Percentiles rank a stretch among this genome's conserved stretches.
These are phyloP conservation scores for Yarrowia osloensis DNA, from an alignment of 805 yeast species.

Conservation along the genomic window DNA sequence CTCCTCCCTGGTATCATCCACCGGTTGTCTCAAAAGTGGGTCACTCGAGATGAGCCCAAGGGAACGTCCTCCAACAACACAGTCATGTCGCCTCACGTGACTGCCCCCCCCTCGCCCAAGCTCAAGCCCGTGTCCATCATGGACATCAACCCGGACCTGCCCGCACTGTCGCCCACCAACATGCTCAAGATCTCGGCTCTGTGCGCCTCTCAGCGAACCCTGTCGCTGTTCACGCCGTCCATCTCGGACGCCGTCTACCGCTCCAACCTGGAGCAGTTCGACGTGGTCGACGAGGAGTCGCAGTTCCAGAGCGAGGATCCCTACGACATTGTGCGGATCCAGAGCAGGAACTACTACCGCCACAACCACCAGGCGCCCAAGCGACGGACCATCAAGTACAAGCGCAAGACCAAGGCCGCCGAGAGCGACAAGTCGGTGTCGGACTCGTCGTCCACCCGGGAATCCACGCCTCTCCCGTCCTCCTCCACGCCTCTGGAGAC, in stretches of 20 bases:
- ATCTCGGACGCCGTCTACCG: conserved; percentile 62
- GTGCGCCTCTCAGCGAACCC: conserved; percentile 74
- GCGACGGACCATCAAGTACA: conserved; percentile 46
- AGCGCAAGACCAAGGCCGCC: not conserved
- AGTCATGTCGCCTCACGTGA: conserved; percentile 20
- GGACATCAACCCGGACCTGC: conserved; percentile 58
- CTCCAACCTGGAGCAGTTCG: conserved; percentile 47
- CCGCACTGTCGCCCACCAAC: conserved; percentile 66
- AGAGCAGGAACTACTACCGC: conserved; percentile 39
- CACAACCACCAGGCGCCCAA: conserved; percentile 46
- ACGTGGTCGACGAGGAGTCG: conserved; percentile 40
- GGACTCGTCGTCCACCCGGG: not conserved
- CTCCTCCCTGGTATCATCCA: conserved; percentile 80
- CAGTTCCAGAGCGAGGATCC: conserved; percentile 39
- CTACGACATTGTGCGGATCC: conserved; percentile 42
- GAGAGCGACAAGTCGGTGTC: not conserved
- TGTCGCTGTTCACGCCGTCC: conserved; percentile 65
- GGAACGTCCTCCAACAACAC: conserved; percentile 21
- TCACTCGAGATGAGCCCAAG: conserved; percentile 45
- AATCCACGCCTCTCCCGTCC: not conserved
- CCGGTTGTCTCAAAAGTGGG: conserved; percentile 67
- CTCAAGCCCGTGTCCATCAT: conserved; percentile 49
- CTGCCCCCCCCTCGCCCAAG: conserved; percentile 35
- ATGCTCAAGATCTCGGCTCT: conserved; percentile 67
- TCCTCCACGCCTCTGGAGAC: not conserved